Percentiles rank a stretch among this genome's conserved stretches.
These are phyloP conservation scores for Pythium myriotylum DNA, from an alignment of 352 stramenopile species.

Conservation along the genomic window DNA sequence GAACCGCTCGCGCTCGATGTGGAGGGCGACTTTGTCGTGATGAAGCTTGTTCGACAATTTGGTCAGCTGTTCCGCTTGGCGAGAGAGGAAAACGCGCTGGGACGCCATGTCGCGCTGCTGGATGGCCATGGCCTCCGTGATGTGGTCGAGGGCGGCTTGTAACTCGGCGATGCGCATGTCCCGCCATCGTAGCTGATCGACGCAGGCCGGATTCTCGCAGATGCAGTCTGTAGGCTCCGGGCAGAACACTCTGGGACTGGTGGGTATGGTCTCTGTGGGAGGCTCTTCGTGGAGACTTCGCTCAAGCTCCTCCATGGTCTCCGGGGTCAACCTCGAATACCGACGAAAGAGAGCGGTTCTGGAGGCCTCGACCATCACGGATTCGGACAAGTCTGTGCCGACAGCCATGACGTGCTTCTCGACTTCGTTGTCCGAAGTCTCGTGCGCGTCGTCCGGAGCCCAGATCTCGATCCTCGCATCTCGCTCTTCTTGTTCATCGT, in stretches of 20 bases:
- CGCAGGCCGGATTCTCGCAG: conserved; percentile 28
- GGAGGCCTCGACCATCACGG: conserved; percentile 18
- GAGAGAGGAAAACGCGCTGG: conserved; percentile 35
- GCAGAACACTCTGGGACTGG: conserved; percentile 5
- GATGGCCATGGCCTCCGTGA: conserved; percentile 44
- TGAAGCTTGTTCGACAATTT: conserved; percentile 37
- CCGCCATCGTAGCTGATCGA: conserved; percentile 34
- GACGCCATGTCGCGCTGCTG: conserved; percentile 41
- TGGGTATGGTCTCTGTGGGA: not conserved
- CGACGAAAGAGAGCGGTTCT: conserved; percentile 23
- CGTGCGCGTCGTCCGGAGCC: not conserved
- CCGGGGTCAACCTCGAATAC: conserved; percentile 26
- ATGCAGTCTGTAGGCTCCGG: conserved; percentile 10
- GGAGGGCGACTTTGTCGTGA: conserved; percentile 38
- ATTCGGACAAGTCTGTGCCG: not conserved
- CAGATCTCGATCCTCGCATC: conserved; percentile 11
- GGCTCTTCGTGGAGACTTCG: conserved; percentile 23
- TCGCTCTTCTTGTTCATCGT: conserved; percentile 3
- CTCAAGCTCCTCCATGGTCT: conserved; percentile 16
- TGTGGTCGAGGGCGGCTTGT: conserved; percentile 41
- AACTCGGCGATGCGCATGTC: conserved; percentile 38
- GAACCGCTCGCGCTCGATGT: conserved; percentile 31
- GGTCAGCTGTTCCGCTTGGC: conserved; percentile 39
- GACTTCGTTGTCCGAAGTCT: conserved; percentile 19
- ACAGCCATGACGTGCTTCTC: conserved; percentile 7